Percentiles rank a stretch among this genome's conserved stretches.
Conservation (phyloP, 192 early-diverging fungal species). For the Mortierella antarctica region DNA sequence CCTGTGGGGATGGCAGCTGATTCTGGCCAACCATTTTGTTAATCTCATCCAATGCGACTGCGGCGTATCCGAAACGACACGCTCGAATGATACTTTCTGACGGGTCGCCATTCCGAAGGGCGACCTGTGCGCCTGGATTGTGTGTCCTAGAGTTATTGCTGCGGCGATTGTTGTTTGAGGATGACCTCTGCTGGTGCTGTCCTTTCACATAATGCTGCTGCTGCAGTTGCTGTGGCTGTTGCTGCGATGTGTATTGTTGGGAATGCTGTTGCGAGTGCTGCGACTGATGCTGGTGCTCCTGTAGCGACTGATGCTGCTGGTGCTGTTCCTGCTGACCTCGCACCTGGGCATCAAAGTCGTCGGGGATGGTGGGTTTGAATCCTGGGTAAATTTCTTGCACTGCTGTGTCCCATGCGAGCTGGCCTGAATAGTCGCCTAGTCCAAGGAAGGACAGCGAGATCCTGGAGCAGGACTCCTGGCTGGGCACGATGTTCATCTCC, state of each 20-base stretch:
- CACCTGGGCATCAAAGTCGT: not conserved
- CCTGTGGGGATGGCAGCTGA: slow-evolving; percentile 33
- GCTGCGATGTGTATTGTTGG: not conserved
- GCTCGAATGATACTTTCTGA: slow-evolving; percentile 46
- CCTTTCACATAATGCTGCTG: not conserved
- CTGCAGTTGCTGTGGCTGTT: slow-evolving; percentile 5
- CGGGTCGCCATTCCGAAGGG: slow-evolving; percentile 28
- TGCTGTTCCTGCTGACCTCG: not conserved
- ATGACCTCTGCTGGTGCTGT: not conserved
- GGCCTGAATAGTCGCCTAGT: slow-evolving; percentile 37
- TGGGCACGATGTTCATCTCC: slow-evolving; percentile 42
- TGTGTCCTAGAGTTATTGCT: not conserved
- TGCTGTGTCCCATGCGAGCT: slow-evolving; percentile 51
- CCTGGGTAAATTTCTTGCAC: slow-evolving; percentile 50
- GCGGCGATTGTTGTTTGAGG: not conserved
- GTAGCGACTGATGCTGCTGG: not conserved
- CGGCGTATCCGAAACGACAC: slow-evolving; percentile 39
- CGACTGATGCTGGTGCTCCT: not conserved
- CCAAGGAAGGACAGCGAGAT: slow-evolving; percentile 30
- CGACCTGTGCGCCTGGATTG: slow-evolving; percentile 13
- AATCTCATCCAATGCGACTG: slow-evolving; percentile 40
- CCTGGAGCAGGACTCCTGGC: slow-evolving; percentile 27
- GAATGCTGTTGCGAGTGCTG: not conserved
- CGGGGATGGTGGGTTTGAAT: slow-evolving; percentile 20
- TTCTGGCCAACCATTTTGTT: slow-evolving; percentile 35